Base-by-base conservation (phyloP, 257 asterid species). In the Solanum chaucha region DNA sequence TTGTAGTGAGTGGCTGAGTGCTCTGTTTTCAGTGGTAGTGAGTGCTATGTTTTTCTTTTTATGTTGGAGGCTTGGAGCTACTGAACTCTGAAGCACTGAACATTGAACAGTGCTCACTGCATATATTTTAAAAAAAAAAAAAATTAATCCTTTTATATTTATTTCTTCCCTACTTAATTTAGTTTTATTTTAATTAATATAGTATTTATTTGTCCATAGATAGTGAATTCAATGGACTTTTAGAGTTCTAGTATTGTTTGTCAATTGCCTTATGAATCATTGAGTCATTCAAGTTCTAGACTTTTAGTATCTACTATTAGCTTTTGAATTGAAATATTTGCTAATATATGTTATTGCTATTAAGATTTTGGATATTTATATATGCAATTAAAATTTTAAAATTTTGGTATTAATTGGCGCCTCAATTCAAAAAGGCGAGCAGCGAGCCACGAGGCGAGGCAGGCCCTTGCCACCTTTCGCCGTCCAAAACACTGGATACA, bases 371-470 rank as follows among this genome's bases (percentile, higher is more conserved):
- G 61, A 51, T 51, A 51, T 51, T 51, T 51, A 51, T 51, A 1
- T 15, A 51, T 17, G 61, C n/a, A 51, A 51, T 51, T 51, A 51
- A 51, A 51, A 51, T 51, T 51, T 51, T 51, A 51, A 51, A 51
- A 1, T 51, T 51, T 51, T 51, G n/a, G 61, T 17, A 51, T 51
- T 15, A 51, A 51, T 51, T 51, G 22, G 61, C 3, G 1, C 9
- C n/a, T 51, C 61, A 51, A 51, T 51, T 51, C 22, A 17, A 51
- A 51, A 17, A 17, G n/a, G 61, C 9, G 3, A 51, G 22, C 59
- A 2, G 8, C 3, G 0, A 0, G n/a, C 22, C 58, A 48, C 20
- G 6, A 17, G n/a, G 61, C 9, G 3, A 51, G 22, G 61, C 61
- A 51, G 61, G 61, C 9, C n/a, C 22, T 51, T 51, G 61, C 4